Percentiles rank a stretch among this genome's conserved stretches.
Evolutionary conservation across 225 moss, liverwort and hornwort genomes (phyloP).

Genomic region (Pseudisothecium myosuroides): DNA sequence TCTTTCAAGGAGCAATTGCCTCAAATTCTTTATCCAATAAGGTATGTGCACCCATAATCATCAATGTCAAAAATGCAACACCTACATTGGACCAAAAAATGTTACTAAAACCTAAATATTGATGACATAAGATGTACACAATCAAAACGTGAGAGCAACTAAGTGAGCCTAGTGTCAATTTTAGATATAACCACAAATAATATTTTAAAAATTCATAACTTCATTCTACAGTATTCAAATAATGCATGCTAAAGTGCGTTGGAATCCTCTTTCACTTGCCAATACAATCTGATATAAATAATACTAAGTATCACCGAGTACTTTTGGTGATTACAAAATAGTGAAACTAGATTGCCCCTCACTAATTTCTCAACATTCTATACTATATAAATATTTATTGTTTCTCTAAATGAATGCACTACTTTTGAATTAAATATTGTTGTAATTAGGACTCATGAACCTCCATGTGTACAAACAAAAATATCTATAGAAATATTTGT

Average conservation of each 20-base stretch:
- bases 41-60: rapidly evolving
- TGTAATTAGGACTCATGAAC: too few relatives aligned
- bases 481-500: too few relatives aligned
- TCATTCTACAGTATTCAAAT: background rate
- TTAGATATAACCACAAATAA: background rate
- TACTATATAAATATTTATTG: too few relatives aligned
- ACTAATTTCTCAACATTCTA: too few relatives aligned
- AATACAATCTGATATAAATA: background rate
- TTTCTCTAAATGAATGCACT: too few relatives aligned
- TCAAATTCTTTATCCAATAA: background rate
- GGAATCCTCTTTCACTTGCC: background rate
- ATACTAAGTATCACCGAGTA: background rate
- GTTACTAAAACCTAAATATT: background rate
- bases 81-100: background rate
- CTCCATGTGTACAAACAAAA: too few relatives aligned
- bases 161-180: rapidly evolving
- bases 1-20: rapidly evolving
- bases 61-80: rapidly evolving
- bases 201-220: background rate
- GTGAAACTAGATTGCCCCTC: too few relatives aligned
- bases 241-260: rapidly evolving
- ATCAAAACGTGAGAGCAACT: background rate
- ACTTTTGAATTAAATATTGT: too few relatives aligned
- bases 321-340: too few relatives aligned
- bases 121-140: background rate